phyloP scores from a whole-genome alignment of 2,329 filamentous ascomycete species.

The Lachnellula arida region DNA sequence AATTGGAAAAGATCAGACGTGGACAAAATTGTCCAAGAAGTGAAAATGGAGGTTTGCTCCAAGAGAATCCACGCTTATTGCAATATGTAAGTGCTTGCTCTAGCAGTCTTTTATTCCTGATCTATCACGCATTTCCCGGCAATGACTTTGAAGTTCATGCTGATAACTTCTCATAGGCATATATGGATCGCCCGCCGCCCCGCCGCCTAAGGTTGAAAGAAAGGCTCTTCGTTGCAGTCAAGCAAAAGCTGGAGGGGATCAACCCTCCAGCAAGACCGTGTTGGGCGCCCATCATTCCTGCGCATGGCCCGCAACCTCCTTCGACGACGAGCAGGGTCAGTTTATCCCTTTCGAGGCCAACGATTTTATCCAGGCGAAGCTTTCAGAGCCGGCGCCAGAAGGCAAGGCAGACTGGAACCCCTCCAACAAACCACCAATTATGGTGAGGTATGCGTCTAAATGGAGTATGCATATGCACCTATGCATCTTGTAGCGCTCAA shows the following conservation, averaged over 20 bases:
- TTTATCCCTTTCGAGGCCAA: background rate
- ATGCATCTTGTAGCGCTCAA: constrained; percentile 15
- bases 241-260: background rate
- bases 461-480: background rate
- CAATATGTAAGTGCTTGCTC: constrained; percentile 59
- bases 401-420: constrained; percentile 3
- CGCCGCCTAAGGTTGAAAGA: constrained; percentile 9
- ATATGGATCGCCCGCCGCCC: constrained; percentile 30
- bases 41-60: constrained; percentile 64
- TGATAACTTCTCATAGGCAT: constrained; percentile 20
- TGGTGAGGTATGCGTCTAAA: constrained; percentile 4
- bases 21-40: constrained; percentile 54
- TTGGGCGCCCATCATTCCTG: background rate
- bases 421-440: background rate
- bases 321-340: background rate
- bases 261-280: constrained; percentile 11
- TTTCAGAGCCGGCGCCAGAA: background rate
- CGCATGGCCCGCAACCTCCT: background rate
- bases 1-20: constrained; percentile 60
- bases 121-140: background rate
- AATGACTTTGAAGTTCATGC: background rate
- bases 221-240: background rate
- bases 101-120: background rate
- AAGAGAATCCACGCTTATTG: constrained; percentile 69
- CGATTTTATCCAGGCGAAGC: constrained; percentile 6